Evolutionary conservation across 1,139 yeast species (phyloP).

Genomic region (Ogataea hybrid): DNA sequence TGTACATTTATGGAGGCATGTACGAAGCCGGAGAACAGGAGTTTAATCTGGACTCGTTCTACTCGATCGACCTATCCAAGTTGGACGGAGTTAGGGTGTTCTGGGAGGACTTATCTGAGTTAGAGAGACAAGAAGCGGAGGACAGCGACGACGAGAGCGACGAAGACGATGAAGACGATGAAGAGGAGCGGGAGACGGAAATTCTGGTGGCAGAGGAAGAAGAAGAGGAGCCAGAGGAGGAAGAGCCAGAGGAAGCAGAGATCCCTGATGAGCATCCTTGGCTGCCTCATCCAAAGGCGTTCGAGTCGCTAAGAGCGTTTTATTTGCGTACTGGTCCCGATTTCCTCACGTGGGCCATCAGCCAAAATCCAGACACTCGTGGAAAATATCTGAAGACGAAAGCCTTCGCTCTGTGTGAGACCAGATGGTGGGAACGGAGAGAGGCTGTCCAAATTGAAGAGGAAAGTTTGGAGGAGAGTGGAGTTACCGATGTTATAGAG

Average conservation of each 20-base stretch:
- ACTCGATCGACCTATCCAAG: conserved; percentile 80
- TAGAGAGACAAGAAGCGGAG: conserved; percentile 57
- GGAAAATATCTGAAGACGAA: conserved; percentile 89
- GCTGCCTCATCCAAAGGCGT: conserved; percentile 97
- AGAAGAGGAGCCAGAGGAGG: conserved; percentile 59
- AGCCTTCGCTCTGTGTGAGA: conserved; percentile 89
- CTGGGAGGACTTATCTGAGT: conserved; percentile 81
- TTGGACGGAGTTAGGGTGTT: conserved; percentile 84
- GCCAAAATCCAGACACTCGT: conserved; percentile 79
- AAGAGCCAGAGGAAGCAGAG: conserved; percentile 60
- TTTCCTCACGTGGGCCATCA: conserved; percentile 90
- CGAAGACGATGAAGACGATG: conserved; percentile 59
- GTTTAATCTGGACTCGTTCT: conserved; percentile 78
- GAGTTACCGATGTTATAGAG: conserved; percentile 88
- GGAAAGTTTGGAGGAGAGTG: conserved; percentile 89
- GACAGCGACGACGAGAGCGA: conserved; percentile 63
- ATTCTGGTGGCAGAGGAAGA: conserved; percentile 46
- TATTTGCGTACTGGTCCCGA: conserved; percentile 84
- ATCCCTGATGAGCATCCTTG: conserved; percentile 92
- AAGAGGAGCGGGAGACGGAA: conserved; percentile 44
- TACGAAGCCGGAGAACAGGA: conserved; percentile 90
- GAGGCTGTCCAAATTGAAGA: conserved; percentile 88
- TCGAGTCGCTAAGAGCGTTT: conserved; percentile 78
- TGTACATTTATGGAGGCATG: conserved; percentile 89
- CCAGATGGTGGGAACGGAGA: conserved; percentile 98